phyloP scores from a whole-genome alignment of 345 rosid species.

The Aquilaria yunnanensis region DNA sequence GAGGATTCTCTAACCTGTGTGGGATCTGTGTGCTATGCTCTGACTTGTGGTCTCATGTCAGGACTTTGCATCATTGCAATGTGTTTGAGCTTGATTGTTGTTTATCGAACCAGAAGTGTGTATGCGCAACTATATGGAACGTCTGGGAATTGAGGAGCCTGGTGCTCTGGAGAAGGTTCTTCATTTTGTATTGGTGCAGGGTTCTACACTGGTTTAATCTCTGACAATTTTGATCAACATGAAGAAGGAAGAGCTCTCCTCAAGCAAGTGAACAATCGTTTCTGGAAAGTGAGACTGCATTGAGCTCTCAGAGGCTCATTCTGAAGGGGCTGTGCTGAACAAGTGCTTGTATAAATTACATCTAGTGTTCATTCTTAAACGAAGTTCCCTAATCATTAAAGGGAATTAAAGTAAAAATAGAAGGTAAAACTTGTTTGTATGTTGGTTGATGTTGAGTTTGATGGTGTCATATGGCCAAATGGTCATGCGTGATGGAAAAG shows the following conservation, averaged over 20 bases:
- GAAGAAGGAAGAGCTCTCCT: neutral
- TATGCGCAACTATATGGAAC: conserved; percentile 53
- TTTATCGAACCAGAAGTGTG: conserved; percentile 51
- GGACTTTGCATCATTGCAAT: conserved; percentile 50
- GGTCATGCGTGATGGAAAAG: no score
- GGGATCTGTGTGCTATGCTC: conserved; percentile 56
- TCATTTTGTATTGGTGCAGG: neutral
- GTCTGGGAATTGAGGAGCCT: conserved; percentile 25
- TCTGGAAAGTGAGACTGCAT: neutral
- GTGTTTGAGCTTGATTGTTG: conserved; percentile 53
- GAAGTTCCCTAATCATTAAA: no score
- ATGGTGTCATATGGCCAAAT: no score
- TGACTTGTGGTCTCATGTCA: conserved; percentile 55
- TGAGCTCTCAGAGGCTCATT: neutral
- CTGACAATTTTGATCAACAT: neutral
- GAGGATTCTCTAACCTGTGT: conserved; percentile 40
- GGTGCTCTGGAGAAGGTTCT: conserved; percentile 7
- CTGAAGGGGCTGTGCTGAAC: neutral
- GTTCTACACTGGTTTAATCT: no score
- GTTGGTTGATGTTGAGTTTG: no score
- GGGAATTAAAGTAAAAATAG: no score
- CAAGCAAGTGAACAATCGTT: neutral
- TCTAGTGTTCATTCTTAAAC: no score
- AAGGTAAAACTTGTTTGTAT: no score
- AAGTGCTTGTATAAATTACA: no score